Evolutionary conservation across 495 filamentous ascomycete species (phyloP), one percentile per base, ranked within the genome.

Genomic region (Bathelium albidoporum): DNA sequence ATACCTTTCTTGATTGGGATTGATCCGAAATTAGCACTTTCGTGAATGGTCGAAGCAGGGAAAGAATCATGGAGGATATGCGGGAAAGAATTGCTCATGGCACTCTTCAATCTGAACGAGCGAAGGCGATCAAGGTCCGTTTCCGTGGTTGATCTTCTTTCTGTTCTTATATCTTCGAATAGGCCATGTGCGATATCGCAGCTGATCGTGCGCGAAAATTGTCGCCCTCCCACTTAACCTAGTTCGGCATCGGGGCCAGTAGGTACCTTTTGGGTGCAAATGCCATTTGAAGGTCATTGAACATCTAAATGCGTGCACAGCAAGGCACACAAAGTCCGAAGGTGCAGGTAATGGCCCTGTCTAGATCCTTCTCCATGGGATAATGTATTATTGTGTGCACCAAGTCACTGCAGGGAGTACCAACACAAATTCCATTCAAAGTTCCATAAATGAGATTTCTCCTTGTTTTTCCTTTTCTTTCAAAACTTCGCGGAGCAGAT

Each of bases 11-110:
- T 29, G 4, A 9, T 26, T 55, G 24, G 20, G 7, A 29, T 16
- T 55, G 5, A 55, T 55, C 29, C 49, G 24, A 55, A 60, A 39
- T 58, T 65, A 89, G 87, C 58, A 85, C 90, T 9, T 98, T 95
- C 75, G 94, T 97, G 61, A 91, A 96, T 76, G 91, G 91, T 22
- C 81, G 91, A 65, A 77, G 80, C 63, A 80, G 90, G 52, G 77
- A 78, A 24, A 80, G 82, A 62, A 87, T 98, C 44, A 89, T 97
- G 87, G 80, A 82, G 62, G 88, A 97, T 73, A 97, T 96, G 89
- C 78, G 82, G 59, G 70, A 78, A 64, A 80, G 94, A 63, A 96
- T 96, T 73, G 82, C 78, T 20, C 79, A 85, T 62, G 84, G 81
- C 10, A 81, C 95, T 74, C 71, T 83, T 34, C 78, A 82, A 61